Conservation (phyloP, 768 basidiomycete genomes). For the Leccinum olivaceopallidum region DNA sequence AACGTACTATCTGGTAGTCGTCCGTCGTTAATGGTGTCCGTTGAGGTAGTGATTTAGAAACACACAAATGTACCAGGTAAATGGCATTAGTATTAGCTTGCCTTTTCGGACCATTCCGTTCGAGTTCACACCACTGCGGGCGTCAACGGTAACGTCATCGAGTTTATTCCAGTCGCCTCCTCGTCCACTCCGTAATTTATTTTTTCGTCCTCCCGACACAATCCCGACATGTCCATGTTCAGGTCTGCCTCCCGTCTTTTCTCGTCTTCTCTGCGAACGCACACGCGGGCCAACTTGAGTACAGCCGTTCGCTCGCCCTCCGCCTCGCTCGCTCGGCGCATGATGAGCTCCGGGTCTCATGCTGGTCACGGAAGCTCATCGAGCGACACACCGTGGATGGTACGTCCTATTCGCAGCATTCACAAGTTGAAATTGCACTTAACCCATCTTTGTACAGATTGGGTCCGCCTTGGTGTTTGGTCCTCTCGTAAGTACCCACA, state of each 20-base stretch:
- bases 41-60: neutral
- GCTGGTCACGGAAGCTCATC: constrained; percentile 17
- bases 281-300: constrained; percentile 8
- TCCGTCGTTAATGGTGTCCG: neutral
- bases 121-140: constrained; percentile 25
- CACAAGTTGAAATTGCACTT: neutral
- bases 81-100: neutral
- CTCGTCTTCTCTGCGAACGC: constrained; percentile 18
- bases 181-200: constrained; percentile 19
- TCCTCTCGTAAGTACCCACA: constrained; percentile 25
- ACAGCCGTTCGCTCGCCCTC: constrained; percentile 16
- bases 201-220: neutral
- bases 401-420: constrained; percentile 11
- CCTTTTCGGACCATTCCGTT: constrained; percentile 29
- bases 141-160: constrained; percentile 26
- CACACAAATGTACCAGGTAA: neutral
- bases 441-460: constrained; percentile 17
- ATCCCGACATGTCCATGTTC: constrained; percentile 26
- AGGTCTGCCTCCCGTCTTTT: constrained; percentile 22
- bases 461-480: constrained; percentile 36
- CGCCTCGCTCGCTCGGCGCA: constrained; percentile 22
- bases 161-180: constrained; percentile 18
- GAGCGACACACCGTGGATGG: constrained; percentile 32
- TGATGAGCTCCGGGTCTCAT: constrained; percentile 29
- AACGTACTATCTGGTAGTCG: neutral